phyloP scores from a whole-genome alignment of 768 basidiomycete species.

The Megacollybia marginata region DNA sequence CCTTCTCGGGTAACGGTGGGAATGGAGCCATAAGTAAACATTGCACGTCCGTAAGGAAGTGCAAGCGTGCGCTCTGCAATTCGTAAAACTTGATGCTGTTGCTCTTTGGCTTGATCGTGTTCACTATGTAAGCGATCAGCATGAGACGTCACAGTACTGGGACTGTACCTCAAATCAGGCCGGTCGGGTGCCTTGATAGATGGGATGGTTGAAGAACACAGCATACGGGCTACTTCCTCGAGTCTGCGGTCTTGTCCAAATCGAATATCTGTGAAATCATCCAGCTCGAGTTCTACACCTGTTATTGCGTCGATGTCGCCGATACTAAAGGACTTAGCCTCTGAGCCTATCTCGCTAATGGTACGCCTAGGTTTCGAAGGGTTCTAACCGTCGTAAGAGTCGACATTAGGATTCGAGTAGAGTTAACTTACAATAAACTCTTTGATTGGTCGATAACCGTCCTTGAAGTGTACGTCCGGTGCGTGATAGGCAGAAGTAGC shows the following conservation, averaged over 20 bases:
- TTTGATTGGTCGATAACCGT: slow-evolving; percentile 51
- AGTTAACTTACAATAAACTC: slow-evolving; percentile 44
- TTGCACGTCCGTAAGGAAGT: slow-evolving; percentile 80
- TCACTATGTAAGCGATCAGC: slow-evolving; percentile 44
- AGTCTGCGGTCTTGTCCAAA: slow-evolving; percentile 87
- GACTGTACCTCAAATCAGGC: slow-evolving; percentile 54
- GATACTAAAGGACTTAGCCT: slow-evolving; percentile 39
- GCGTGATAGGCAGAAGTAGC: slow-evolving; percentile 50
- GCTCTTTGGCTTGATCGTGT: slow-evolving; percentile 79
- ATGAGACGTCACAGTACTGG: slow-evolving; percentile 1
- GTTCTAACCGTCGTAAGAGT: slow-evolving; percentile 30
- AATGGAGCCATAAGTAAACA: slow-evolving; percentile 88
- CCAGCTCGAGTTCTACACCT: slow-evolving; percentile 65
- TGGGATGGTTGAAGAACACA: slow-evolving; percentile 71
- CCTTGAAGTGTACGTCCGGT: slow-evolving; percentile 36
- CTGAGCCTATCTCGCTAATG: slow-evolving; percentile 42
- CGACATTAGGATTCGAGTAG: slow-evolving; percentile 2
- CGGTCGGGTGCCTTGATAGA: slow-evolving; percentile 60
- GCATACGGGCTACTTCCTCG: slow-evolving; percentile 86
- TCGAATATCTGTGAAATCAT: slow-evolving; percentile 74
- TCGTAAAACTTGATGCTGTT: slow-evolving; percentile 72
- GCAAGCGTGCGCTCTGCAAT: slow-evolving; percentile 88
- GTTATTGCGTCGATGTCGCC: slow-evolving; percentile 55
- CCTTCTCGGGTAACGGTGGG: slow-evolving; percentile 69
- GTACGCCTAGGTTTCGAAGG: slow-evolving; percentile 40